Percentiles rank a stretch among this genome's conserved stretches.
Conservation (phyloP, 2,329 filamentous ascomycete genomes). For the Apiospora hydei region DNA sequence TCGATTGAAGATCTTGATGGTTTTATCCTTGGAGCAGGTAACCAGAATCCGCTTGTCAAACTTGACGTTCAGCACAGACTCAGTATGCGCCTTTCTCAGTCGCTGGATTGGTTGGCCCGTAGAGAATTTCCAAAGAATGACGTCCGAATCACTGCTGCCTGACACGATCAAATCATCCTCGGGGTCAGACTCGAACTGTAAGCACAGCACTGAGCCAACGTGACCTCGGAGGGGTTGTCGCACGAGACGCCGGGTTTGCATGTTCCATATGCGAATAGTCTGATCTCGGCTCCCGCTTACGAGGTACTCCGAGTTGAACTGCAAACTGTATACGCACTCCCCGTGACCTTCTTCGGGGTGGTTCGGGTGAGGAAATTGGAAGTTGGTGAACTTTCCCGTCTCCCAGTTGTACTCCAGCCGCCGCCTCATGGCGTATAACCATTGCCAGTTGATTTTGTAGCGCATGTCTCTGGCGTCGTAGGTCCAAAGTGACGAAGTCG, state of each 20-base stretch:
- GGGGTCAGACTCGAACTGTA: slow-evolving; percentile 91
- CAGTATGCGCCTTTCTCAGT: slow-evolving; percentile 78
- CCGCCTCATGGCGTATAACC: slow-evolving; percentile 87
- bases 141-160: slow-evolving; percentile 88
- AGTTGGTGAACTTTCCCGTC: slow-evolving; percentile 80
- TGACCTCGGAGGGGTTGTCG: slow-evolving; percentile 79
- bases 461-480: slow-evolving; percentile 56
- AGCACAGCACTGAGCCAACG: slow-evolving; percentile 84
- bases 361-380: slow-evolving; percentile 87
- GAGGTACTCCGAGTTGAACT: slow-evolving; percentile 84
- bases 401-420: slow-evolving; percentile 92
- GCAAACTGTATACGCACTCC: slow-evolving; percentile 95
- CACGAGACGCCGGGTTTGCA: slow-evolving; percentile 80
- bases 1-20: slow-evolving; percentile 96
- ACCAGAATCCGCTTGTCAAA: slow-evolving; percentile 93
- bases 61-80: slow-evolving; percentile 91
- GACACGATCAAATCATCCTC: slow-evolving; percentile 93
- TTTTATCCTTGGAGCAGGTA: slow-evolving; percentile 96
- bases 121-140: slow-evolving; percentile 93
- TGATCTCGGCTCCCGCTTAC: slow-evolving; percentile 93
- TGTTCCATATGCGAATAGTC: slow-evolving; percentile 88
- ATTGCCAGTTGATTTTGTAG: slow-evolving; percentile 86
- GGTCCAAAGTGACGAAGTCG: slow-evolving; percentile 57
- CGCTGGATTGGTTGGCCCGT: slow-evolving; percentile 84
- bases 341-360: slow-evolving; percentile 83